phyloP scores from a whole-genome alignment of 495 filamentous ascomycete species.

The Annulohypoxylon bovei region DNA sequence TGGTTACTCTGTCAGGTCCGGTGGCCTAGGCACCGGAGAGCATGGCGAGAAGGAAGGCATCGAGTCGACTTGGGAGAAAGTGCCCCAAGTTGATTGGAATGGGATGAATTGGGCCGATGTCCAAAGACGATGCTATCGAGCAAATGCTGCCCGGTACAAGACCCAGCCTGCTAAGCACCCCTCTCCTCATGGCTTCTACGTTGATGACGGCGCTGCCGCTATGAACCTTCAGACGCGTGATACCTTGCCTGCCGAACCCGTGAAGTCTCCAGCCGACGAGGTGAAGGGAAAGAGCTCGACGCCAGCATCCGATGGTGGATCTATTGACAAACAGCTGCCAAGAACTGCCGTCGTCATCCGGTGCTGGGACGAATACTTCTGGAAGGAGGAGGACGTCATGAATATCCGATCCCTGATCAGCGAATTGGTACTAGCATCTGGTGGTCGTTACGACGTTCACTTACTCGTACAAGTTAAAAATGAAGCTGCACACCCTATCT shows the following conservation, averaged over 20 bases:
- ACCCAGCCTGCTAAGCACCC: conserved; percentile 46
- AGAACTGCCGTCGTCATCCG: conserved; percentile 81
- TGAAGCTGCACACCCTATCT: conserved; percentile 70
- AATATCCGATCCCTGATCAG: conserved; percentile 78
- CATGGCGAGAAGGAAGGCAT: conserved; percentile 80
- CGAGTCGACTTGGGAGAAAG: conserved; percentile 75
- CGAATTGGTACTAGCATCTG: conserved; percentile 78
- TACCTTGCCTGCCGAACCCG: conserved; percentile 5
- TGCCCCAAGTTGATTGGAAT: conserved; percentile 75
- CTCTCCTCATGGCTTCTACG: conserved; percentile 57
- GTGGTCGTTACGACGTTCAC: conserved; percentile 83
- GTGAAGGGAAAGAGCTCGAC: conserved; percentile 16
- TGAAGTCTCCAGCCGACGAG: conserved; percentile 5
- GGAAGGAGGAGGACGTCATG: conserved; percentile 73
- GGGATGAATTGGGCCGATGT: conserved; percentile 77
- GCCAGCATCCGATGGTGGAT: conserved; percentile 45
- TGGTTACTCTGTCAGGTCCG: conserved; percentile 78
- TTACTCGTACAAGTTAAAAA: conserved; percentile 80
- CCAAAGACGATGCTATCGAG: conserved; percentile 73
- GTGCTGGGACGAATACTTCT: conserved; percentile 76
- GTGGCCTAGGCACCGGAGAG: conserved; percentile 82
- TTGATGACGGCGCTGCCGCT: conserved; percentile 40
- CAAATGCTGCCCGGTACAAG: conserved; percentile 77
- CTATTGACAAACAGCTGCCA: conserved; percentile 64
- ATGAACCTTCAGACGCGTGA: conserved; percentile 36